Base-by-base conservation (phyloP, 192 early-diverging fungal species). In the Backusella circina region DNA sequence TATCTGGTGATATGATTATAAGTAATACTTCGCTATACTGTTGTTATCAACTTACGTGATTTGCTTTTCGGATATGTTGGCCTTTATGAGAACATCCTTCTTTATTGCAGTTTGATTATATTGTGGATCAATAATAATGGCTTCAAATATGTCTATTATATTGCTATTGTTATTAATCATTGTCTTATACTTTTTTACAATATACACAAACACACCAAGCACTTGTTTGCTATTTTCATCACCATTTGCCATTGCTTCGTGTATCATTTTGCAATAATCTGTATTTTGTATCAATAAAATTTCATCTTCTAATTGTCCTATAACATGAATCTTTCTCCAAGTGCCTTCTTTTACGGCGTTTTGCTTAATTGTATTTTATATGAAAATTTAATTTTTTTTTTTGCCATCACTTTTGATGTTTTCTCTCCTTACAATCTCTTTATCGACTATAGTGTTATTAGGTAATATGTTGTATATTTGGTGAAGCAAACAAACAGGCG, bases 221-320 rank as follows among this genome's bases (percentile, higher is more conserved):
- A 72, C 30, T 2, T 65, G 39, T 1, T 38, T 6, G 6, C 64
- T 18, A 16, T 84, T 77, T n/a, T 69, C 32, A 30, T 83, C 70
- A 50, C 77, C 82, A 35, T 79, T 70, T 28, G 71, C 65, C 47
- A 84, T 84, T 6, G 85, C 81, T 39, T 75, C 67, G 3, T 74
- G 36, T 31, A 86, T 84, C 32, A 76, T 75, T 4, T 16, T 41
- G 5, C 81, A 39, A 38, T 86, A 86, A 33, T 84, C 79, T 6
- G 39, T 26, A 31, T 77, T 83, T 32, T 73, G 33, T 82, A 86
- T 86, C 66, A 86, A 71, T 2, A 80, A 77, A 70, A 78, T 75
- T 51, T 86, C 85, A 37, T 86, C 85, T 32, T 82, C 84, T 8
- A 80, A 78, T 15, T 81, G 80, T 7, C 83, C 83, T 7, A 81